These are phyloP conservation scores for Reticulomyxa filosa DNA, from an alignment of 78 protist species.

Conservation along the genomic window DNA sequence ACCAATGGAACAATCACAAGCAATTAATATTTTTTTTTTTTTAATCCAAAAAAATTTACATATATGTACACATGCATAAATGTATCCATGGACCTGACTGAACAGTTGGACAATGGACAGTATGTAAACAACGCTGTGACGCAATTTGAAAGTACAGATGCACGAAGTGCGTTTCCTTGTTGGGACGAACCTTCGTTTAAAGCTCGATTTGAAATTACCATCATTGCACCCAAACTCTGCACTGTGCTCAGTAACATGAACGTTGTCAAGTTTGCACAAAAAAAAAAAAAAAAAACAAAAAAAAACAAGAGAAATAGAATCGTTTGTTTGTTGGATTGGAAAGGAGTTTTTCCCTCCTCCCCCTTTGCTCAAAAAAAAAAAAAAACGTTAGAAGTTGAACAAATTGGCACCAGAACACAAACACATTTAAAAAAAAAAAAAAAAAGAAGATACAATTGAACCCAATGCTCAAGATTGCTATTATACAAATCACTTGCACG, in stretches of 20 bases:
- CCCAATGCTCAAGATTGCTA: neutral
- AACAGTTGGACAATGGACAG: too few species aligned
- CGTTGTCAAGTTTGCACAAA: neutral
- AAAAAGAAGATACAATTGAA: too few species aligned
- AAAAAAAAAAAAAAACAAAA: too few species aligned
- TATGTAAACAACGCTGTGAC: too few species aligned
- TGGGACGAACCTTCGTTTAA: constrained; percentile 20
- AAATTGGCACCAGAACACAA: neutral
- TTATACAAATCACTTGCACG: neutral
- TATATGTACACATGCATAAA: too few species aligned
- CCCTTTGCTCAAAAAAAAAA: too few species aligned
- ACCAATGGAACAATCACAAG: too few species aligned
- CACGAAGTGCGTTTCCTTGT: constrained; percentile 25
- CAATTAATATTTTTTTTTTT: too few species aligned
- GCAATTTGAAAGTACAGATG: constrained; percentile 28
- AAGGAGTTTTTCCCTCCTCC: neutral
- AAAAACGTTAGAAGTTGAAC: neutral
- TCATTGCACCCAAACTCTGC: neutral
- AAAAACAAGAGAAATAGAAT: neutral
- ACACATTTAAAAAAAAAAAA: neutral
- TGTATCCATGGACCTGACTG: too few species aligned
- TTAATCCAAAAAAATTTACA: too few species aligned
- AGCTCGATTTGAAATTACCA: constrained; percentile 10
- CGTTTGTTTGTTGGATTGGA: neutral
- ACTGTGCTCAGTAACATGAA: constrained; percentile 22